phyloP scores from a whole-genome alignment of 2,329 filamentous ascomycete genomes.

The Pestalotiopsis sp. region DNA sequence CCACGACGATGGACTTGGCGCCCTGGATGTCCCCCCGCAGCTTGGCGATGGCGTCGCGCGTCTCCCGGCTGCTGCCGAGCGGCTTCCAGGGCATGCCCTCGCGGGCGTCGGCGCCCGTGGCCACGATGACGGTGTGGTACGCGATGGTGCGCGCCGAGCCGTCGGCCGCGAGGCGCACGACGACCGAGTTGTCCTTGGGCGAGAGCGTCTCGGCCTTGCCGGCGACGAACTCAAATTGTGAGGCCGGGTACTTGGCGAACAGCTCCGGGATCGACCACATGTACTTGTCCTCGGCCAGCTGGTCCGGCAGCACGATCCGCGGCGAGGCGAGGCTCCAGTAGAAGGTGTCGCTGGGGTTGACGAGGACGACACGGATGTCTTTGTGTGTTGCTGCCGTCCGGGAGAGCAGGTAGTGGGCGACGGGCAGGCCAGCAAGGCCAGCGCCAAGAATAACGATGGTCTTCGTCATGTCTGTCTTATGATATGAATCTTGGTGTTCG shows the following conservation, averaged over 20 bases:
- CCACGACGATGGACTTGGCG: slow-evolving; percentile 53
- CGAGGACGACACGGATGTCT: slow-evolving; percentile 46
- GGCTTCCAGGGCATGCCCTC: slow-evolving; percentile 54
- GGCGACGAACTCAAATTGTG: slow-evolving; percentile 54
- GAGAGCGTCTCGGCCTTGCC: slow-evolving; percentile 50
- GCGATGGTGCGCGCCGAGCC: slow-evolving; percentile 37
- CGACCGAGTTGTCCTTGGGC: slow-evolving; percentile 42
- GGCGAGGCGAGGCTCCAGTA: slow-evolving; percentile 53
- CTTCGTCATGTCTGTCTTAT: slow-evolving; percentile 23
- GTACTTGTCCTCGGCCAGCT: slow-evolving; percentile 44
- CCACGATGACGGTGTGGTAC: slow-evolving; percentile 58
- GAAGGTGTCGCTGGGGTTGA: slow-evolving; percentile 50
- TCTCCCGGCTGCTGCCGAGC: slow-evolving; percentile 43
- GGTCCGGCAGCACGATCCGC: slow-evolving; percentile 49
- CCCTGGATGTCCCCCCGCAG: slow-evolving; percentile 39
- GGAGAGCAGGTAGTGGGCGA: slow-evolving; percentile 54
- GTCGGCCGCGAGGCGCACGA: slow-evolving; percentile 36
- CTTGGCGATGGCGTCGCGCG: slow-evolving; percentile 39
- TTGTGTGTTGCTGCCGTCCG: slow-evolving; percentile 40
- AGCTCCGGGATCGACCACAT: slow-evolving; percentile 41
- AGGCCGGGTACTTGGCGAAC: slow-evolving; percentile 50
- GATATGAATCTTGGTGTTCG: background rate
- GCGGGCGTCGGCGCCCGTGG: slow-evolving; percentile 51
- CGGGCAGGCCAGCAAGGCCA: slow-evolving; percentile 46
- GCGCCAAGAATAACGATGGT: slow-evolving; percentile 55